These are phyloP conservation scores for Chaetoceros tenuissimus DNA, from an alignment of 108 stramenopile genomes.

Conservation along the genomic window DNA sequence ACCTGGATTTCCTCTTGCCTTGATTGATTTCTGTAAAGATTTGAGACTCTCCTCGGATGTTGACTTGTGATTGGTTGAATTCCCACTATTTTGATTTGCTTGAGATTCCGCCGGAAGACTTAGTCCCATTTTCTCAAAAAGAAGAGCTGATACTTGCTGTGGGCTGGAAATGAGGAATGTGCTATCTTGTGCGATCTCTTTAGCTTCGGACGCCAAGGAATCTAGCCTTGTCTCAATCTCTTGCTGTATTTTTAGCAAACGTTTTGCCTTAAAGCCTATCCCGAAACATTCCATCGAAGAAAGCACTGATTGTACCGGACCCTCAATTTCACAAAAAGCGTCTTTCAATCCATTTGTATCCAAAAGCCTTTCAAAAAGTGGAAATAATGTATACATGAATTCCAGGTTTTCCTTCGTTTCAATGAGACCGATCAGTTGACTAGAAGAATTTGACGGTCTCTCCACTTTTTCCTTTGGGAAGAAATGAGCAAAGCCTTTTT, in stretches of 20 bases:
- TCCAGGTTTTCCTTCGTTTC: conserved; percentile 18
- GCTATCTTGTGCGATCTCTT: conserved; percentile 18
- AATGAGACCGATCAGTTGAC: conserved; percentile 15
- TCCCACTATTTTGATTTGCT: conserved; percentile 17
- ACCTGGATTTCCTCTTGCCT: conserved; percentile 3
- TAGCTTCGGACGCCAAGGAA: conserved; percentile 15
- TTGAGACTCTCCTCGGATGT: conserved; percentile 44
- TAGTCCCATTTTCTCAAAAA: conserved; percentile 34
- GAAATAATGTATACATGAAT: conserved; percentile 21
- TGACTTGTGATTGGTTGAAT: conserved; percentile 26
- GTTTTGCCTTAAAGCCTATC: conserved; percentile 23
- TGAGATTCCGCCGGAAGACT: conserved; percentile 14
- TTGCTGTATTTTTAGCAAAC: conserved; percentile 14
- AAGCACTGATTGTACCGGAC: conserved; percentile 27
- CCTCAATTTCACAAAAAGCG: conserved; percentile 26
- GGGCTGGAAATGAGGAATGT: conserved; percentile 36
- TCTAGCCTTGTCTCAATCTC: conserved; percentile 18
- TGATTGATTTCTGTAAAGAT: conserved; percentile 22
- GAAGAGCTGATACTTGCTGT: conserved; percentile 34
- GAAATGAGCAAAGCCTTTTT: conserved; percentile 26
- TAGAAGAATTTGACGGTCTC: conserved; percentile 1
- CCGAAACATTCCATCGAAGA: conserved; percentile 42
- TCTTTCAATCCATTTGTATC: conserved; percentile 11
- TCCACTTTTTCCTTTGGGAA: conserved; percentile 2
- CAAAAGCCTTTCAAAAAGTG: conserved; percentile 17